Evolutionary conservation across 352 stramenopile species (phyloP).

Genomic region (Pythium brachiatum): DNA sequence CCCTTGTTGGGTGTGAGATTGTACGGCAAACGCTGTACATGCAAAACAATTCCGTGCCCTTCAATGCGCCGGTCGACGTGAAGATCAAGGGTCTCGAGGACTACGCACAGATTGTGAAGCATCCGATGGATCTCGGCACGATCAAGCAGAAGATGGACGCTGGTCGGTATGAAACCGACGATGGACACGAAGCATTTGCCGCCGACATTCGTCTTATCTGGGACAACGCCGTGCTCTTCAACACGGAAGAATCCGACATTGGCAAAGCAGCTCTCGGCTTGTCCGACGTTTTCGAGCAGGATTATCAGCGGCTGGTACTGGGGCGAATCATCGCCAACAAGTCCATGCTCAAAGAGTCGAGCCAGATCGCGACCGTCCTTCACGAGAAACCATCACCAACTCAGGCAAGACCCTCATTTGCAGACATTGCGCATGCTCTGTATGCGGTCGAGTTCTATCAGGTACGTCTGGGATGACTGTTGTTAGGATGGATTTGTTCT

Average conservation of each 20-base stretch:
- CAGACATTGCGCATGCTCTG: constrained; percentile 64
- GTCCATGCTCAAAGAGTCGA: constrained; percentile 44
- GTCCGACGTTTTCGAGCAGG: constrained; percentile 81
- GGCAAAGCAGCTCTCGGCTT: constrained; percentile 60
- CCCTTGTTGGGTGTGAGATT: constrained; percentile 76
- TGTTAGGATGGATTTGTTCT: background rate
- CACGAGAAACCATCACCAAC: constrained; percentile 3
- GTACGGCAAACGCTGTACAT: constrained; percentile 80
- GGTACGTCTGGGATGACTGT: constrained; percentile 22
- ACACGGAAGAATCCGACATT: constrained; percentile 76
- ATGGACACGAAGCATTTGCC: constrained; percentile 64
- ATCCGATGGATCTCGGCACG: constrained; percentile 90
- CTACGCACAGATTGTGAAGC: constrained; percentile 84
- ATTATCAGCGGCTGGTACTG: constrained; percentile 75
- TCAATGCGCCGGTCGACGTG: constrained; percentile 83
- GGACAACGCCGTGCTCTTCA: constrained; percentile 80
- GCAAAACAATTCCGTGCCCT: constrained; percentile 75
- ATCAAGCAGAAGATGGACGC: constrained; percentile 77
- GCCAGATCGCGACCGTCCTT: constrained; percentile 5
- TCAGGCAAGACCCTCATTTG: constrained; percentile 38
- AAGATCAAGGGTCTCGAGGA: constrained; percentile 78
- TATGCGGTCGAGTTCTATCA: constrained; percentile 72
- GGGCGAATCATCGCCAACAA: constrained; percentile 57
- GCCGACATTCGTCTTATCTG: constrained; percentile 80
- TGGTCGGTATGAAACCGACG: constrained; percentile 62